Conservation (phyloP, 768 basidiomycete genomes). For the Trametes maxima region DNA sequence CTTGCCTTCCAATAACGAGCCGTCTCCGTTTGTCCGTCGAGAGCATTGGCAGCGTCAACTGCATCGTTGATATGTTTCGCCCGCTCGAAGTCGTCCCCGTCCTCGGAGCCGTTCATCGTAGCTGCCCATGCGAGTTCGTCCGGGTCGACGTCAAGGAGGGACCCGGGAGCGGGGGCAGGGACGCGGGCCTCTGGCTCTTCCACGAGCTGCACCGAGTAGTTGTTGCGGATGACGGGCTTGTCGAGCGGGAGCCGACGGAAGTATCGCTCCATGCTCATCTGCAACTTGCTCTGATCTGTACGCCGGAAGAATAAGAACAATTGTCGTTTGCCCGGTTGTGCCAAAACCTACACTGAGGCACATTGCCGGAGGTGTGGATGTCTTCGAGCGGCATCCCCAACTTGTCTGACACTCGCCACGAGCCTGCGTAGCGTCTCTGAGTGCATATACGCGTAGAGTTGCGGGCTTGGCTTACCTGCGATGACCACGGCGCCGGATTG, state of each 20-base stretch:
- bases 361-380: constrained; percentile 69
- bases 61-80: constrained; percentile 19
- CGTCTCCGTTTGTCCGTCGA: background rate
- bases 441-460: background rate
- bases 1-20: background rate
- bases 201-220: constrained; percentile 55
- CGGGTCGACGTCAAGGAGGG: constrained; percentile 47
- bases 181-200: constrained; percentile 28
- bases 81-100: constrained; percentile 31
- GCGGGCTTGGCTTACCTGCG: constrained; percentile 46
- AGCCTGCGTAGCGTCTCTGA: constrained; percentile 46
- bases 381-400: constrained; percentile 72
- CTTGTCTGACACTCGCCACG: constrained; percentile 78
- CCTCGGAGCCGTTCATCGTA: constrained; percentile 58
- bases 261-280: constrained; percentile 67
- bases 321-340: too few species aligned
- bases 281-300: constrained; percentile 53
- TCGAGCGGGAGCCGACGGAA: constrained; percentile 67
- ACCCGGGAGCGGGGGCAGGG: constrained; percentile 16
- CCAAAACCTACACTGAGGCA: constrained; percentile 63
- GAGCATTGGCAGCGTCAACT: background rate
- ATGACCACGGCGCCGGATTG: constrained; percentile 72
- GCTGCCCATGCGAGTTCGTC: constrained; percentile 69
- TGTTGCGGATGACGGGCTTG: constrained; percentile 72
- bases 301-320: background rate